Base-by-base conservation (phyloP, 2,329 filamentous ascomycete genomes). In the Westerdykella sp. region DNA sequence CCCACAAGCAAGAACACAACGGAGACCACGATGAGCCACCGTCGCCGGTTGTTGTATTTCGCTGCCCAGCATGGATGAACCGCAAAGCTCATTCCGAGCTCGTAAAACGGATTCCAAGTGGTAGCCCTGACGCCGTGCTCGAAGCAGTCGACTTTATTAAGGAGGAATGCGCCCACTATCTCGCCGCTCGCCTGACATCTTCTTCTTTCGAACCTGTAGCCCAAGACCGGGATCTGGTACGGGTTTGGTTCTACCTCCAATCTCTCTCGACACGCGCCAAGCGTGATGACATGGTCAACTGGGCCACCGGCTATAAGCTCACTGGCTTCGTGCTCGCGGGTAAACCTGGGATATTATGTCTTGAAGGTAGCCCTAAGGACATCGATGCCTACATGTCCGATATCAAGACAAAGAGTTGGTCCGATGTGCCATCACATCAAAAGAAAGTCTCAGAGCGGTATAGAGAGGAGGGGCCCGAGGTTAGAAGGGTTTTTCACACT, bases 231-330 rank as follows among this genome's bases (percentile, higher is more conserved):
- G 25, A 12, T 0, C 52, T 76, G 1, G 70, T 77, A 3, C 66
- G 79, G 7, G 78, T 76, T 1, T 81, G 78, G 78, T 81, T 81
- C 54, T 81, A 81, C 59, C 80, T 82, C 48, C 78, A 78, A 0
- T 80, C 77, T 1, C 74, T 82, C 42, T 77, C 73, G 34, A 81
- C 78, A 0, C 73, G 79, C 3, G 70, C 72, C 37, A 82, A 81
- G 53, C 69, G 79, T 37, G 71, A 76, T 49, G 78, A 82, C 49
- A 62, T 81, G 34, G 72, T 81, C 36, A 71, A 69, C 42, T 63
- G 77, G 43, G 77, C 77, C 0, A 73, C 77, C 0, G 50, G 55
- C 0, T 79, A 79, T 55, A 61, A 55, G 2, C 68, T 82, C 1
- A 80, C 78, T 0, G 79, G 79, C 0, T 81, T 82, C 50, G 70